A percentile compares a stretch with the other conserved stretches of the same genome.
Evolutionary conservation across 2,329 filamentous ascomycete genomes (phyloP).

Genomic region (Diaporthe velutina): DNA sequence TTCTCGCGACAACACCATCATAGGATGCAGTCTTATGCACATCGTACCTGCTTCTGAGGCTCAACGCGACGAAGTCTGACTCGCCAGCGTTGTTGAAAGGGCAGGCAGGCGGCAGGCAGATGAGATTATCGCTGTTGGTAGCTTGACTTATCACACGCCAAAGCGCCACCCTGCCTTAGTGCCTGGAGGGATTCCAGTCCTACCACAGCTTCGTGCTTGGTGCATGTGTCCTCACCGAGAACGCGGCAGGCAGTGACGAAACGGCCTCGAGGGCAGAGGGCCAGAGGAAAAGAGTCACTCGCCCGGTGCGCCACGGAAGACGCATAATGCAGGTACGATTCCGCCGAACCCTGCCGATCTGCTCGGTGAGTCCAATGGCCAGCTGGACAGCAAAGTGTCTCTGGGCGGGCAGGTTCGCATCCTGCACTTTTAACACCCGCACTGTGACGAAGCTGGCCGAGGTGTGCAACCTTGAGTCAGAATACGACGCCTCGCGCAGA

Average conservation of each 20-base stretch:
- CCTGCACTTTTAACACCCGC: background rate
- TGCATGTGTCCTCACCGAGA: constrained; percentile 8
- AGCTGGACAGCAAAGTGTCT: constrained; percentile 15
- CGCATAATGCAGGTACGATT: constrained; percentile 41
- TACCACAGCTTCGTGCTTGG: background rate
- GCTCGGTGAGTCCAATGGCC: constrained; percentile 17
- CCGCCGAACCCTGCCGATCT: constrained; percentile 28
- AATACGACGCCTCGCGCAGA: constrained; percentile 20
- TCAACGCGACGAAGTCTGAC: constrained; percentile 25
- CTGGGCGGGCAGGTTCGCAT: background rate
- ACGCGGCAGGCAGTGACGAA: constrained; percentile 31
- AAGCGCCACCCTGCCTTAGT: constrained; percentile 22
- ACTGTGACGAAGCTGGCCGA: background rate
- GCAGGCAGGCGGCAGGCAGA: constrained; percentile 12
- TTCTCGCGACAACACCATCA: constrained; percentile 5
- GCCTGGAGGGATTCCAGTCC: constrained; percentile 18
- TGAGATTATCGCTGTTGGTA: background rate
- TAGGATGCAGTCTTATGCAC: constrained; percentile 25
- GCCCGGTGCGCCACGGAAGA: constrained; percentile 32
- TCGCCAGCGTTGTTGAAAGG: constrained; percentile 22
- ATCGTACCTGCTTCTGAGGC: constrained; percentile 24
- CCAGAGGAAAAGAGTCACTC: constrained; percentile 27
- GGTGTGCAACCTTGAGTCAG: constrained; percentile 35
- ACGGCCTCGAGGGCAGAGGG: background rate
- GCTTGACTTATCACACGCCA: constrained; percentile 2